These are phyloP conservation scores for Phytophthora nicotianae DNA, from an alignment of 352 stramenopile species.

Conservation along the genomic window DNA sequence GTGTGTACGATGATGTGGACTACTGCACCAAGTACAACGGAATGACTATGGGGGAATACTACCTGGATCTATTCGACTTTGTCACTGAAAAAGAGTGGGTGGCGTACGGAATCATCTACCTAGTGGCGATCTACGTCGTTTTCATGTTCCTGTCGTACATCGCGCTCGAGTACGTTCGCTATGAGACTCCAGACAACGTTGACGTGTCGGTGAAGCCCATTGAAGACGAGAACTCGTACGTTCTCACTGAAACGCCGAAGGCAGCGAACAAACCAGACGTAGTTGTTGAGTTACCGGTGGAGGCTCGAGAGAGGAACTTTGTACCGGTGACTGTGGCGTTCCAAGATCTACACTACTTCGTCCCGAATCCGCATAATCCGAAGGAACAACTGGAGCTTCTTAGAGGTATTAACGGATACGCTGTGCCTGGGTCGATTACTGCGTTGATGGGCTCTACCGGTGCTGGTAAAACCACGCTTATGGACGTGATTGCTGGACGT, in stretches of 20 bases:
- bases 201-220: slow-evolving; percentile 14
- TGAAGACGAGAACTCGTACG: slow-evolving; percentile 16
- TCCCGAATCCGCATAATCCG: slow-evolving; percentile 19
- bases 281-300: slow-evolving; percentile 10
- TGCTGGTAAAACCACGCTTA: slow-evolving; percentile 11
- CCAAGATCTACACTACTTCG: slow-evolving; percentile 28
- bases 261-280: slow-evolving; percentile 6
- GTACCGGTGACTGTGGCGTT: slow-evolving; percentile 38
- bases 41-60: slow-evolving; percentile 21
- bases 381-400: slow-evolving; percentile 42
- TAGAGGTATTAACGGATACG: slow-evolving; percentile 16
- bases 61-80: slow-evolving; percentile 19
- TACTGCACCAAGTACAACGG: slow-evolving; percentile 19
- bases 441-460: slow-evolving; percentile 14
- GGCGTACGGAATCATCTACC: slow-evolving; percentile 15
- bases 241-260: slow-evolving; percentile 15
- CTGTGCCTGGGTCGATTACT: slow-evolving; percentile 12
- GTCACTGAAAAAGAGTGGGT: slow-evolving; percentile 19
- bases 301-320: slow-evolving; percentile 29
- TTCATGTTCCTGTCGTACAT: slow-evolving; percentile 26
- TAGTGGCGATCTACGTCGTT: slow-evolving; percentile 13
- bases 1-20: slow-evolving; percentile 13
- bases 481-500: slow-evolving; percentile 14
- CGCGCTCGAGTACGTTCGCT: slow-evolving; percentile 16
- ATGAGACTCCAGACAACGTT: slow-evolving; percentile 16